Percentiles rank a stretch among this genome's conserved stretches.
Evolutionary conservation across 257 asterid species (phyloP).

Genomic region (Lycium barbarum): DNA sequence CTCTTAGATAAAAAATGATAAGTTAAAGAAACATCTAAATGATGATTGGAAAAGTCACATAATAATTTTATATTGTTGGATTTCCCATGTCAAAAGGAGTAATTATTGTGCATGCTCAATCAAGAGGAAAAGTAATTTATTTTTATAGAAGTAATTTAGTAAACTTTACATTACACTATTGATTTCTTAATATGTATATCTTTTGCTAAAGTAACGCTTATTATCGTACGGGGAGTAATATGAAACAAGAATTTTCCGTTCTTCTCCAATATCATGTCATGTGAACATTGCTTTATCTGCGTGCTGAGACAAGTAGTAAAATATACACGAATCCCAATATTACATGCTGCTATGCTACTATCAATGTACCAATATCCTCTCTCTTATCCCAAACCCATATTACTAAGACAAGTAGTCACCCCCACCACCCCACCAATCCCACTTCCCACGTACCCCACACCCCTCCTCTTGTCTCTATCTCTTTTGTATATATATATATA

Average conservation of each 20-base stretch:
- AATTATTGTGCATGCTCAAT: too few species aligned
- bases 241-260: not conserved
- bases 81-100: too few species aligned
- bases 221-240: not conserved
- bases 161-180: too few species aligned
- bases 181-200: too few species aligned
- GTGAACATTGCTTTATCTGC: constrained; percentile 17
- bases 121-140: too few species aligned
- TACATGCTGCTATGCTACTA: not conserved
- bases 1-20: too few species aligned
- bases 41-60: too few species aligned
- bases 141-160: too few species aligned
- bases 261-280: not conserved
- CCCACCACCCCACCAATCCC: not conserved
- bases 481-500: not conserved
- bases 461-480: not conserved
- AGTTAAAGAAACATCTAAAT: too few species aligned
- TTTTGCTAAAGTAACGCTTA: too few species aligned
- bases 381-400: not conserved
- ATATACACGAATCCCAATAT: not conserved
- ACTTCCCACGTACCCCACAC: not conserved
- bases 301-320: not conserved
- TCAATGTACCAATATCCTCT: not conserved
- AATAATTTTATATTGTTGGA: too few species aligned
- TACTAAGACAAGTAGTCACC: not conserved